Conservation (phyloP, 2,329 filamentous ascomycete genomes). For the Sporothrix curviconia region DNA sequence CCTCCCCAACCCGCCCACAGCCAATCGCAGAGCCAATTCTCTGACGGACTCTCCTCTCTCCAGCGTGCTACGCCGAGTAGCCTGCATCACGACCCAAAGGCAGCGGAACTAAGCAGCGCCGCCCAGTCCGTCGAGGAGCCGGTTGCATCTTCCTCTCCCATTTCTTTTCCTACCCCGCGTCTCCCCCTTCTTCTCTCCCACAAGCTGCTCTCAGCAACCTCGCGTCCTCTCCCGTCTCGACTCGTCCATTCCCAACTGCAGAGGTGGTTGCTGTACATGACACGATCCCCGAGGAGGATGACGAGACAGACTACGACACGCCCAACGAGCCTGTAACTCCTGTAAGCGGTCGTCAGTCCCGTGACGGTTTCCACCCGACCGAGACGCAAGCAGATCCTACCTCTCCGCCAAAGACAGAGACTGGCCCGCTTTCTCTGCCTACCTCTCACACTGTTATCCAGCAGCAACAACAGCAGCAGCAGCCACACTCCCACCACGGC, state of each 20-base stretch:
- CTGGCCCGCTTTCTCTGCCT: constrained; percentile 19
- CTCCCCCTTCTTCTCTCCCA: background rate
- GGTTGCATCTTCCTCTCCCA: background rate
- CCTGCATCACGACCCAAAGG: background rate
- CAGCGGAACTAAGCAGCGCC: background rate
- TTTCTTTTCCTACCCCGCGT: background rate
- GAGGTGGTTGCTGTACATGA: constrained; percentile 36
- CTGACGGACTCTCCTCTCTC: background rate
- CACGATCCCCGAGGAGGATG: constrained; percentile 51
- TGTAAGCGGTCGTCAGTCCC: constrained; percentile 50
- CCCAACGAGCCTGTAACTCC: constrained; percentile 56
- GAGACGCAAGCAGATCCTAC: constrained; percentile 24
- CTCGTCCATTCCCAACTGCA: constrained; percentile 39
- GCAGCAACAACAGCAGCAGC: constrained; percentile 23
- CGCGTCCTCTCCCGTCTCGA: constrained; percentile 31
- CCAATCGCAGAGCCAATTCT: constrained; percentile 10
- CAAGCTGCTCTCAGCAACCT: constrained; percentile 5
- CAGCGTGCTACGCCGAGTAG: background rate
- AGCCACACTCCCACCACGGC: constrained; percentile 20
- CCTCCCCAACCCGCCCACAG: background rate
- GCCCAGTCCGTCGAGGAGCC: background rate
- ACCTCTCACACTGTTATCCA: constrained; percentile 17
- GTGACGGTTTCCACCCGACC: constrained; percentile 42
- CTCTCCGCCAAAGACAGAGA: constrained; percentile 12
- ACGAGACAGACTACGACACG: constrained; percentile 55